Evolutionary conservation across 768 basidiomycete genomes (phyloP).

Genomic region (Leccinellum albellum): DNA sequence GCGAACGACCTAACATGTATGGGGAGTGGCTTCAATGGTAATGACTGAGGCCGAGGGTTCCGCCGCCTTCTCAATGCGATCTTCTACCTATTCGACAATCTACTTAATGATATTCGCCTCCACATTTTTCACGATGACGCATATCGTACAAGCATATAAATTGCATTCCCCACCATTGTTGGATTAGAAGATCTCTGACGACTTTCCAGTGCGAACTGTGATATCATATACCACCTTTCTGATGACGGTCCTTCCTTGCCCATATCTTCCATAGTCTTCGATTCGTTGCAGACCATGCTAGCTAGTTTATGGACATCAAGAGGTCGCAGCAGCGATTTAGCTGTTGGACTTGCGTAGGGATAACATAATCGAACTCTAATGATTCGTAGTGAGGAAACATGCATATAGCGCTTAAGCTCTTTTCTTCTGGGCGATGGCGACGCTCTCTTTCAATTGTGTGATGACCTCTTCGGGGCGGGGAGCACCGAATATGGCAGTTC

Average conservation of each 20-base stretch:
- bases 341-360: slow-evolving; percentile 17
- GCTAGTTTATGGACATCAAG: slow-evolving; percentile 12
- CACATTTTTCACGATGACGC: slow-evolving; percentile 24
- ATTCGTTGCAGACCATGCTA: slow-evolving; percentile 17
- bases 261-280: slow-evolving; percentile 17
- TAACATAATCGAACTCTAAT: slow-evolving; percentile 30
- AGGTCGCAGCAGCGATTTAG: slow-evolving; percentile 9
- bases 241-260: slow-evolving; percentile 25
- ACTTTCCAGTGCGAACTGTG: slow-evolving; percentile 24
- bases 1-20: slow-evolving; percentile 93
- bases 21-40: slow-evolving; percentile 72
- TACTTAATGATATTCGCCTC: slow-evolving; percentile 26
- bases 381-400: not conserved
- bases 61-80: slow-evolving; percentile 5
- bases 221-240: slow-evolving; percentile 29
- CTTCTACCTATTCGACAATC: slow-evolving; percentile 24
- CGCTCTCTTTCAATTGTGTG: slow-evolving; percentile 58
- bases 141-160: slow-evolving; percentile 26
- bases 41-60: slow-evolving; percentile 10
- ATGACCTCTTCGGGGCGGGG: slow-evolving; percentile 79
- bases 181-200: slow-evolving; percentile 28
- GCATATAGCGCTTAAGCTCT: slow-evolving; percentile 14
- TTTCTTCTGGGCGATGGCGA: slow-evolving; percentile 64
- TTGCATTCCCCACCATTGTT: slow-evolving; percentile 28
- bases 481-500: slow-evolving; percentile 90